A percentile compares a stretch with the other conserved stretches of the same genome.
Conservation (phyloP, 345 rosid genomes). For the Populus deltoides region DNA sequence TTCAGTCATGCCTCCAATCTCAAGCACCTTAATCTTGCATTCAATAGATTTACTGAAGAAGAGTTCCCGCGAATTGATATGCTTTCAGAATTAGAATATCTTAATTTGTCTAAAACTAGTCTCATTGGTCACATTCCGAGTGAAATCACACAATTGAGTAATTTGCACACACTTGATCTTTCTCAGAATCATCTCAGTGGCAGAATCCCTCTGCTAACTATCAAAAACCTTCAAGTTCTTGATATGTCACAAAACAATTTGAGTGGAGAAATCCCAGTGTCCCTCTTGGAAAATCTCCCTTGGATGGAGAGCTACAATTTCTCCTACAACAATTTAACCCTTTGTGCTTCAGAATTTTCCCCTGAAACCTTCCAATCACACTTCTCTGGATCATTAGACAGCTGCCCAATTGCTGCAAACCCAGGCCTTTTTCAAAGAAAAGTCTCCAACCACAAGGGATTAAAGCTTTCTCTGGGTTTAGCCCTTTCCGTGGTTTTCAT, state of each 20-base stretch:
- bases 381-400: conserved; percentile 61
- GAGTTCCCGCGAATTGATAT: conserved; percentile 50
- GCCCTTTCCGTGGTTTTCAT: conserved; percentile 63
- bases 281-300: conserved; percentile 50
- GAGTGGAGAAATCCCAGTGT: conserved; percentile 71
- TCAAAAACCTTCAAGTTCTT: conserved; percentile 48
- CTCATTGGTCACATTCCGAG: conserved; percentile 61
- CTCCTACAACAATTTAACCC: conserved; percentile 82
- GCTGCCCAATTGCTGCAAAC: conserved; percentile 90
- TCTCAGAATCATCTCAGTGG: conserved; percentile 72
- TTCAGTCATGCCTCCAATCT: conserved; percentile 52
- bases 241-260: conserved; percentile 80
- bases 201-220: conserved; percentile 43
- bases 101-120: conserved; percentile 71
- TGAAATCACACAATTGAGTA: conserved; percentile 48
- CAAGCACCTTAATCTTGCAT: conserved; percentile 74
- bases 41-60: conserved; percentile 60
- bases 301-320: conserved; percentile 74
- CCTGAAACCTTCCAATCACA: conserved; percentile 40
- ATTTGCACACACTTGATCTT: conserved; percentile 63
- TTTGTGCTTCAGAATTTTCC: conserved; percentile 56
- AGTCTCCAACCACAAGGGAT: conserved; percentile 40
- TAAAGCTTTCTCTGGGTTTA: conserved; percentile 64
- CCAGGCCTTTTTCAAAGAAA: conserved; percentile 52
- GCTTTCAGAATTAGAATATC: conserved; percentile 55